phyloP scores from a whole-genome alignment of 805 yeast genomes.

The Candida koratica region DNA sequence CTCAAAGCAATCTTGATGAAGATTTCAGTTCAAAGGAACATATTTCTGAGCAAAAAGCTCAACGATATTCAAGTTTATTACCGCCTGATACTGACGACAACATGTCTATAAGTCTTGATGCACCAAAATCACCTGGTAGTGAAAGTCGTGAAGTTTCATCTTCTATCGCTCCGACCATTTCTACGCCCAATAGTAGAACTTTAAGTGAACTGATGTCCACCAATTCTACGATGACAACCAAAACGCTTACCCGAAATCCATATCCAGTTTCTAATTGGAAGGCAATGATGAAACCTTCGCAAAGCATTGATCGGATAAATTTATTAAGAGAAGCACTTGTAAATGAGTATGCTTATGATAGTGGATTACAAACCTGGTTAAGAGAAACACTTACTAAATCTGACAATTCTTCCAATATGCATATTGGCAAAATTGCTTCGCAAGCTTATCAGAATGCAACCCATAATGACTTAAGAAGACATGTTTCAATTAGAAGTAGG shows the following conservation, averaged over 20 bases:
- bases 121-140: background rate
- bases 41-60: conserved; percentile 12
- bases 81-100: conserved; percentile 11
- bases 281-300: conserved; percentile 35
- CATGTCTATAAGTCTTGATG: background rate
- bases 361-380: conserved; percentile 61
- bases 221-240: conserved; percentile 7
- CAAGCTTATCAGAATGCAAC: conserved; percentile 66
- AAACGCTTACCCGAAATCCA: conserved; percentile 15
- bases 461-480: conserved; percentile 50
- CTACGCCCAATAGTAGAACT: conserved; percentile 2
- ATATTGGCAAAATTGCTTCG: conserved; percentile 52
- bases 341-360: conserved; percentile 43
- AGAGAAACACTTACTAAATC: conserved; percentile 40
- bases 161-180: conserved; percentile 11
- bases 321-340: conserved; percentile 41
- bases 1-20: conserved; percentile 23
- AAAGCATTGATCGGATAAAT: conserved; percentile 39
- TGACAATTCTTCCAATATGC: conserved; percentile 32
- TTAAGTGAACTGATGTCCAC: conserved; percentile 17
- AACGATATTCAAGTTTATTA: conserved; percentile 26
- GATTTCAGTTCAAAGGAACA: conserved; percentile 25
- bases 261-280: conserved; percentile 42
- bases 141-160: conserved; percentile 1
- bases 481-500: conserved; percentile 44